These are phyloP conservation scores for Apiotrichum siamense DNA, from an alignment of 1,284 basidiomycete species.

Conservation along the genomic window DNA sequence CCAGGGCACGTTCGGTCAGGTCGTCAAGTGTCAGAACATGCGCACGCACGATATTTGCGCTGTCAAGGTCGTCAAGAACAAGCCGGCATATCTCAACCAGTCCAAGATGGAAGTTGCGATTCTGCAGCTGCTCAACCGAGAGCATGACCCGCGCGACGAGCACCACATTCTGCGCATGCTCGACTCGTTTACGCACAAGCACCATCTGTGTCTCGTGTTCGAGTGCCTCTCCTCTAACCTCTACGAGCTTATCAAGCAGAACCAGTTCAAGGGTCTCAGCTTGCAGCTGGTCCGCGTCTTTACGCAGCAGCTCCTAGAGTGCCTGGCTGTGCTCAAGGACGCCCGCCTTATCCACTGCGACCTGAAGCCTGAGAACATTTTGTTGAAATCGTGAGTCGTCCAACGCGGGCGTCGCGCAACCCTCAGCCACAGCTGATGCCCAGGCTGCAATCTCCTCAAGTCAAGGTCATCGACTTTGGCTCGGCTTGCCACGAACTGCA, in stretches of 20 bases:
- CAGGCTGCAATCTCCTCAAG: slow-evolving; percentile 92
- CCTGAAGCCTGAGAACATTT: slow-evolving; percentile 93
- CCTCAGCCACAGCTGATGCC: neutral
- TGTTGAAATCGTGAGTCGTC: slow-evolving; percentile 76
- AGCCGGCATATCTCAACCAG: slow-evolving; percentile 98
- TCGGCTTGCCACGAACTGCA: slow-evolving; percentile 97
- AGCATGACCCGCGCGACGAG: slow-evolving; percentile 86
- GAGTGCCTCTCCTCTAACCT: slow-evolving; percentile 95
- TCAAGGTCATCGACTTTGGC: slow-evolving; percentile 99
- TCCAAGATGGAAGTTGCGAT: slow-evolving; percentile 99
- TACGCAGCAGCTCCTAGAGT: slow-evolving; percentile 88
- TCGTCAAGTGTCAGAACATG: slow-evolving; percentile 99
- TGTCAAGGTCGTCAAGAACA: slow-evolving; percentile 99
- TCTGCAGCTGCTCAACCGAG: slow-evolving; percentile 85
- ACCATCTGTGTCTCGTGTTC: slow-evolving; percentile 94
- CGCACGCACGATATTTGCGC: slow-evolving; percentile 97
- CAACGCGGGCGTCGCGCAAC: no score
- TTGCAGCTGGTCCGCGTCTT: slow-evolving; percentile 97
- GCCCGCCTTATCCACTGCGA: slow-evolving; percentile 96
- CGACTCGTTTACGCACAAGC: slow-evolving; percentile 95
- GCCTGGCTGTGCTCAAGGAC: slow-evolving; percentile 86
- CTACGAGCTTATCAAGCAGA: slow-evolving; percentile 99
- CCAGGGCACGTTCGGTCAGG: slow-evolving; percentile 97
- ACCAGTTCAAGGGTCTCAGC: slow-evolving; percentile 95
- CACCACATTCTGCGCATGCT: slow-evolving; percentile 93